A percentile compares a stretch with the other conserved stretches of the same genome.
These are phyloP conservation scores for Edaphochlamys debaryana DNA, from an alignment of 139 green algal genomes.

Conservation along the genomic window DNA sequence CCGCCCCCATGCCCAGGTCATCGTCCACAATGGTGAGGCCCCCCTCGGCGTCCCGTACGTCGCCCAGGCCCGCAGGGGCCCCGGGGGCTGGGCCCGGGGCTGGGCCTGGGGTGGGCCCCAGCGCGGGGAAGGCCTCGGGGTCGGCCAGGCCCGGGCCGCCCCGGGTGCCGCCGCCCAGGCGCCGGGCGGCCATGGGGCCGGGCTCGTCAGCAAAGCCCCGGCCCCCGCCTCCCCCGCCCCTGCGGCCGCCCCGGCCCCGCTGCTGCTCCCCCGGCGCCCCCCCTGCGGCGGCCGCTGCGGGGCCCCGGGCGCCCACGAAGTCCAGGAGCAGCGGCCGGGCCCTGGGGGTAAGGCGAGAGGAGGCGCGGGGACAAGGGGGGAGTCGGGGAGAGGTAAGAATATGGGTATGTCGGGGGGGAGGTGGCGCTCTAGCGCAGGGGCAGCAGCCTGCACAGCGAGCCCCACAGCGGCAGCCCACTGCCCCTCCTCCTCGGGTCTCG, in stretches of 20 bases:
- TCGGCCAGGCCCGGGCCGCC: neutral
- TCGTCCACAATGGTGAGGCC: conserved; percentile 76
- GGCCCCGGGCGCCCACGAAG: neutral
- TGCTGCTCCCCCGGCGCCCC: too few relatives aligned
- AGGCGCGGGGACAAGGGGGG: neutral
- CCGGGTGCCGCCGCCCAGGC: too few relatives aligned
- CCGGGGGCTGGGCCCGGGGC: neutral
- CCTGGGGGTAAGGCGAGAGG: neutral
- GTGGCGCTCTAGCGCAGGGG: too few relatives aligned
- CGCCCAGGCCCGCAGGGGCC: conserved; percentile 16
- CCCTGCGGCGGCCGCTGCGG: neutral
- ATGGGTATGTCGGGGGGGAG: too few relatives aligned
- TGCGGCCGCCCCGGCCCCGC: too few relatives aligned
- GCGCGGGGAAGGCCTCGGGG: conserved; percentile 5
- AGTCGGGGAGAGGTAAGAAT: neutral
- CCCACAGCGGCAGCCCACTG: too few relatives aligned
- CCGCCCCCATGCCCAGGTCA: conserved; percentile 50
- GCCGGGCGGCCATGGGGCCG: too few relatives aligned
- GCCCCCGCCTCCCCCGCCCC: neutral
- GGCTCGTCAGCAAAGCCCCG: too few relatives aligned
- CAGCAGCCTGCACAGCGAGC: too few relatives aligned
- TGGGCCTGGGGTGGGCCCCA: conserved; percentile 2
- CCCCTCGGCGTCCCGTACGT: conserved; percentile 50
- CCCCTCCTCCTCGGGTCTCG: too few relatives aligned
- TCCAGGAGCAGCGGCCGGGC: conserved; percentile 68